These are phyloP conservation scores for Zymoseptoria tritici DNA, from an alignment of 2,329 filamentous ascomycete species.

Conservation along the genomic window DNA sequence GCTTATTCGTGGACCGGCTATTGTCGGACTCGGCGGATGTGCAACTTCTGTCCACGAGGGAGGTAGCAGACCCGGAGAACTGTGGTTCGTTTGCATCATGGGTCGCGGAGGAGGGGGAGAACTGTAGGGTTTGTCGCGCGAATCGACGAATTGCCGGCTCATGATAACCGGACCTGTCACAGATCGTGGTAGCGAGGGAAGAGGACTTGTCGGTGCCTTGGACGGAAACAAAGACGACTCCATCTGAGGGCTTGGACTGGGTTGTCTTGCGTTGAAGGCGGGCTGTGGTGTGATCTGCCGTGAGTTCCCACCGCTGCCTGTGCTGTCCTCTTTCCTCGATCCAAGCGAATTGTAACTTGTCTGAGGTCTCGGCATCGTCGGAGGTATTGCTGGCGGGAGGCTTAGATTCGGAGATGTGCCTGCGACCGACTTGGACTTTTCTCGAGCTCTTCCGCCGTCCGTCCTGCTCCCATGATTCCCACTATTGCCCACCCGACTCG, in stretches of 20 bases:
- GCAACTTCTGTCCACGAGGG: constrained; percentile 2
- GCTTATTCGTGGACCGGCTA: constrained; percentile 7
- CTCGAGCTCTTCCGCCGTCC: background rate
- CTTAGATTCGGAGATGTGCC: background rate
- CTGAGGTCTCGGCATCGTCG: background rate
- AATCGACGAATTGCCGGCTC: constrained; percentile 27
- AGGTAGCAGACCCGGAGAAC: constrained; percentile 16
- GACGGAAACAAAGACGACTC: constrained; percentile 20
- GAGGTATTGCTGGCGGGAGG: background rate
- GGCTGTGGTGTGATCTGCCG: background rate
- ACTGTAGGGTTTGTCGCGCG: constrained; percentile 26
- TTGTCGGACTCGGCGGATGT: constrained; percentile 4
- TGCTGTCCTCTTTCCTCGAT: background rate
- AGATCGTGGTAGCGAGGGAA: constrained; percentile 4
- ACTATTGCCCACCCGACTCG: background rate
- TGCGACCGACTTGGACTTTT: background rate
- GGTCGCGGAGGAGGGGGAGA: constrained; percentile 9
- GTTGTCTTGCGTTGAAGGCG: background rate
- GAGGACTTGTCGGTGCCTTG: constrained; percentile 5
- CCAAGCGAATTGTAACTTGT: background rate
- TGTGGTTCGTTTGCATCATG: constrained; percentile 14
- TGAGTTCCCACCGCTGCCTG: background rate
- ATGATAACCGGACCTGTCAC: constrained; percentile 13
- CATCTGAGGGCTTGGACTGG: constrained; percentile 8
- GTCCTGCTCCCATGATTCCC: background rate